phyloP scores from a whole-genome alignment of 257 asterid species.

The Parsonsia alboflavescens region DNA sequence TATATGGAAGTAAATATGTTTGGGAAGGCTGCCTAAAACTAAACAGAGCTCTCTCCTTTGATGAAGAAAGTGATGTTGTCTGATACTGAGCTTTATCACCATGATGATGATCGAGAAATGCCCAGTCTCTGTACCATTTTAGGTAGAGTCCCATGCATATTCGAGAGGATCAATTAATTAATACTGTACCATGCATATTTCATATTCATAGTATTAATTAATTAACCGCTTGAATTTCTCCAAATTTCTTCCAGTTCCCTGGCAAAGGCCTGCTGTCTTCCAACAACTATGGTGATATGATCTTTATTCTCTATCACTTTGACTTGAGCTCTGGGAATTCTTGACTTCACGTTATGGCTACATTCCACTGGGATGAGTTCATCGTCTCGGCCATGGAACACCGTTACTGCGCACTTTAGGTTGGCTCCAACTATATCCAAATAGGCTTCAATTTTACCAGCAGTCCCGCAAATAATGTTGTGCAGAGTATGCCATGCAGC shows the following conservation, averaged over 20 bases:
- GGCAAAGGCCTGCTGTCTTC: slow-evolving; percentile 78
- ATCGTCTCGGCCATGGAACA: slow-evolving; percentile 73
- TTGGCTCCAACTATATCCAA: slow-evolving; percentile 50
- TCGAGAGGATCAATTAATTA: background rate
- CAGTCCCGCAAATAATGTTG: slow-evolving; percentile 87
- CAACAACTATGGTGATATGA: slow-evolving; percentile 88
- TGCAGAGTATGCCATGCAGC: slow-evolving; percentile 98
- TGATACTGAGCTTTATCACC: background rate
- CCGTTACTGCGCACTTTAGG: slow-evolving; percentile 50
- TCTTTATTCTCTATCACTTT: slow-evolving; percentile 65
- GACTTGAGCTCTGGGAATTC: slow-evolving; percentile 59
- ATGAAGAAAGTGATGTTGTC: background rate
- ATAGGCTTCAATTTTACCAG: slow-evolving; percentile 67
- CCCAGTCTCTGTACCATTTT: background rate
- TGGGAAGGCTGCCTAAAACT: background rate
- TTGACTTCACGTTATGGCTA: slow-evolving; percentile 61
- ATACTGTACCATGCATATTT: too few species aligned
- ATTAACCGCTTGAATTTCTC: slow-evolving; percentile 37
- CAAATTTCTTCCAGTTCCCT: slow-evolving; percentile 82
- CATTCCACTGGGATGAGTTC: slow-evolving; percentile 85
- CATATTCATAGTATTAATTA: background rate
- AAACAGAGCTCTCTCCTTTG: background rate
- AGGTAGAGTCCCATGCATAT: background rate
- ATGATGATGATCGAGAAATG: background rate
- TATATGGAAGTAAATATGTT: background rate